Evolutionary conservation across 2,329 filamentous ascomycete species (phyloP).

Genomic region (Exophiala sideris): DNA sequence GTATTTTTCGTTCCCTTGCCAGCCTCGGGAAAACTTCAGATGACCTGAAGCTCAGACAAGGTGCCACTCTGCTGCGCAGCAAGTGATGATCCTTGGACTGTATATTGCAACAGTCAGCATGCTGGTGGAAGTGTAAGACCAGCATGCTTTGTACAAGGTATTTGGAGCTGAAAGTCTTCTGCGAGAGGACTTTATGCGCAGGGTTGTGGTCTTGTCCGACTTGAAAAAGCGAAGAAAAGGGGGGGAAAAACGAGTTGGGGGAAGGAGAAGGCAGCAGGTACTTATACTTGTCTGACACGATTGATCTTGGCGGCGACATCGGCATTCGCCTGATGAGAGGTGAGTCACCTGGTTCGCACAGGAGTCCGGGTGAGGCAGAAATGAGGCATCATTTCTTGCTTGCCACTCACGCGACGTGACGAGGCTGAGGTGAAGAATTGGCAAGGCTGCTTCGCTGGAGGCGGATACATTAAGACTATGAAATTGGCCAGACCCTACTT

Average conservation of each 20-base stretch:
- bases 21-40: slow-evolving; percentile 3
- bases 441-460: too few relatives aligned
- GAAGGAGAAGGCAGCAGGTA: not conserved
- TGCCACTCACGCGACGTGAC: too few relatives aligned
- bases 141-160: not conserved
- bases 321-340: not conserved
- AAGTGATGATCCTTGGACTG: not conserved
- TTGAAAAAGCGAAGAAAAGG: not conserved
- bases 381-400: too few relatives aligned
- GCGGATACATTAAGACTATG: too few relatives aligned
- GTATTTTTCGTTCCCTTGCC: slow-evolving; percentile 1
- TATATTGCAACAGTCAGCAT: not conserved
- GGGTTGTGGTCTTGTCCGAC: slow-evolving; percentile 6
- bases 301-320: not conserved
- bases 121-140: slow-evolving; percentile 1
- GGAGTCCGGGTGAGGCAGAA: too few relatives aligned
- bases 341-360: not conserved
- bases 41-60: slow-evolving; percentile 7
- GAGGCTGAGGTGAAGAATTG: too few relatives aligned
- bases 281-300: not conserved
- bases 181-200: not conserved
- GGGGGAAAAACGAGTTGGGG: not conserved
- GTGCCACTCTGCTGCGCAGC: slow-evolving; percentile 1
- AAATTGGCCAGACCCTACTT: too few relatives aligned
- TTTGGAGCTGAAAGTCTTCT: not conserved